Base-by-base conservation (phyloP, 371 early-diverging fungal species). In the Blastocladiella emersonii region DNA sequence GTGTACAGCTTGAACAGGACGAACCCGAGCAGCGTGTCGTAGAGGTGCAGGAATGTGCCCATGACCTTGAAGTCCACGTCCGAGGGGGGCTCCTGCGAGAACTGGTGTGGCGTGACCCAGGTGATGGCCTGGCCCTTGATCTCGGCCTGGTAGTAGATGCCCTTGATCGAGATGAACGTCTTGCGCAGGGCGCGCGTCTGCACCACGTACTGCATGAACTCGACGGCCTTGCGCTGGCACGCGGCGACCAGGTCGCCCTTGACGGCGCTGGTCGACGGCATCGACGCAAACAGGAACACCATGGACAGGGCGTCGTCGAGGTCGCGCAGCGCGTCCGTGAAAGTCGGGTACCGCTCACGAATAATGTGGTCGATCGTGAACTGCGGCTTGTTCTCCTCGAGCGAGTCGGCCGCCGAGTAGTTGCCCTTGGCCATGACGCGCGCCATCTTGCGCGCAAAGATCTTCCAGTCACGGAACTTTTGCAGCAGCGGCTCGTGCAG, bases 1-100 rank as follows among this genome's bases (percentile, higher is more conserved):
- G 81, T 80, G 76, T 85, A 98, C 61, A 98, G 81, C 65, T 86
- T 90, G 77, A 77, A 95, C 79, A 93, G 93, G 74, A 95, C 90
- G 72, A 96, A 98, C n/a, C 92, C 89, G 62, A 93, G 74, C 53
- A 96, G 74, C 3, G 92, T 89, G 68, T 82, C 84, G 76, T 98
- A 92, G 65, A 98, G 88, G 71, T 98, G 93, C 68, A 95, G 77
- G 80, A 98, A 98, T 30, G 94, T 95, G 68, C 82, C 66, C 96
- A 98, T 95, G 56, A 98, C 91, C 68, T 88, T 83, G 78, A 95
- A 91, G 76, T 98, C 98, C 32, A 98, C 97, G 73, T 92, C 92
- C 32, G 78, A 74, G n/a, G 98, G 96, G 27, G 85, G 76, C 79
- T 85, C 70, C 27, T 25, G 43, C 64, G 87, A 78, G 74, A 95